Evolutionary conservation across 2,329 filamentous ascomycete genomes (phyloP), one percentile per base, ranked within the genome.

Genomic region (Gyromitra esculenta): DNA sequence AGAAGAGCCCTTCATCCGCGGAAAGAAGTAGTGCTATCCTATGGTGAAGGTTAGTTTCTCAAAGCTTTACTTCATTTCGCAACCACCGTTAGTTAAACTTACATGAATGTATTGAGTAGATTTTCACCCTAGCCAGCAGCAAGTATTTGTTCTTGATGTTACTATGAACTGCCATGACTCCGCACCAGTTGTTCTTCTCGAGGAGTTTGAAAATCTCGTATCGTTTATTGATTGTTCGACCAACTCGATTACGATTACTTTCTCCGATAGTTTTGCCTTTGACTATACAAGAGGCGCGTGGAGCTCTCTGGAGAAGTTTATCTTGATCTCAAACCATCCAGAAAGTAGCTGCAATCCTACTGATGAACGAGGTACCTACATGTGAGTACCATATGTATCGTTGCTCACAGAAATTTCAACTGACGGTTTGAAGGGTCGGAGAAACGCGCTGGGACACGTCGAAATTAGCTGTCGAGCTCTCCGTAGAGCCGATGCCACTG

Each of bases 1-100:
- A 59, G 69, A 59, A 66, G 52, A 7, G 41, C 60, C 18, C 70
- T 73, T 25, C 62, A 59, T 41, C 70, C 70, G 9, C 39, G 37
- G 52, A 31, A 13, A 39, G 21, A 66, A 59, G 62, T 66, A 18
- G 70, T 66, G 25, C 21, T 73, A 43, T 59, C 70, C 18, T 73
- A 73, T 35, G 70, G 70, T n/a, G 50, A 73, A 73, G 70, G 70
- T 73, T 60, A 13, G n/a, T 31, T 9, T 15, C 18, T n/a, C 7
- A 15, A 9, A 15, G 39, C 39, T 31, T 39, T 18, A 18, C n/a
- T 7, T 41, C 11, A 15, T 43, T 41, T 31, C 59, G 45, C 37
- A 5, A 31, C 11, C n/a, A 45, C 41, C n/a, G 31, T 37, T 8
- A 31, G 4, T 4, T 35, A 15, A 43, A 13, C 41, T 43, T 31